phyloP scores from a whole-genome alignment of 2,329 filamentous ascomycete species.

The Fusarium solani-melongenae region DNA sequence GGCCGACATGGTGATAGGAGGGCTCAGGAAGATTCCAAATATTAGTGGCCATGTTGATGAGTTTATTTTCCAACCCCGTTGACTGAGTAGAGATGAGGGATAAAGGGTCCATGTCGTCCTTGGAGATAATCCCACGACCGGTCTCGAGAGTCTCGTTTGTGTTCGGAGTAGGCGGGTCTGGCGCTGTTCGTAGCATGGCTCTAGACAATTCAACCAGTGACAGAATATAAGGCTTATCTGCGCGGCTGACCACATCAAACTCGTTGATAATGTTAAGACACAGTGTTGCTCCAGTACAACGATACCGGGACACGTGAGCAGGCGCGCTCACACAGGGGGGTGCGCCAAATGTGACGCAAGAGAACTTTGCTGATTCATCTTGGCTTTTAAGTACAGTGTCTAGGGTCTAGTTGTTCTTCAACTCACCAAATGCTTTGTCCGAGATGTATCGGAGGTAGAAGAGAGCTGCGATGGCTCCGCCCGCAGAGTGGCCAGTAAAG shows the following conservation, averaged over 20 bases:
- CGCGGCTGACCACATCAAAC: constrained; percentile 38
- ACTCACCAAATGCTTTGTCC: constrained; percentile 13
- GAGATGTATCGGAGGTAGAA: constrained; percentile 30
- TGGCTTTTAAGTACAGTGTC: background rate
- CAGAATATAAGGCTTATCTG: constrained; percentile 34
- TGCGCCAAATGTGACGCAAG: constrained; percentile 38
- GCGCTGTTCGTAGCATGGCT: constrained; percentile 5
- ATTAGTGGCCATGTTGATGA: background rate
- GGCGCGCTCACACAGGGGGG: constrained; percentile 29
- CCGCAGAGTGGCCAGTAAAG: constrained; percentile 40
- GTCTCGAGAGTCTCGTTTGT: background rate
- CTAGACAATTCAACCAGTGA: constrained; percentile 32
- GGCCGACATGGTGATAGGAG: constrained; percentile 35
- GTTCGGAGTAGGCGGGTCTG: background rate
- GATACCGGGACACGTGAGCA: constrained; percentile 13
- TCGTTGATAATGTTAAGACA: constrained; percentile 42
- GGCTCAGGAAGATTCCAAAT: constrained; percentile 27
- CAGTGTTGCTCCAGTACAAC: constrained; percentile 1
- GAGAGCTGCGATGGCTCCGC: constrained; percentile 24
- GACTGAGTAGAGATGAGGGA: background rate
- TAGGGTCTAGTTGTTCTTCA: background rate
- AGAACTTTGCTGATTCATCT: constrained; percentile 25
- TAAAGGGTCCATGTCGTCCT: background rate
- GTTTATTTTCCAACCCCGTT: background rate
- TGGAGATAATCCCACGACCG: background rate